Conservation (phyloP, 345 rosid species). For the Citrus maxima region DNA sequence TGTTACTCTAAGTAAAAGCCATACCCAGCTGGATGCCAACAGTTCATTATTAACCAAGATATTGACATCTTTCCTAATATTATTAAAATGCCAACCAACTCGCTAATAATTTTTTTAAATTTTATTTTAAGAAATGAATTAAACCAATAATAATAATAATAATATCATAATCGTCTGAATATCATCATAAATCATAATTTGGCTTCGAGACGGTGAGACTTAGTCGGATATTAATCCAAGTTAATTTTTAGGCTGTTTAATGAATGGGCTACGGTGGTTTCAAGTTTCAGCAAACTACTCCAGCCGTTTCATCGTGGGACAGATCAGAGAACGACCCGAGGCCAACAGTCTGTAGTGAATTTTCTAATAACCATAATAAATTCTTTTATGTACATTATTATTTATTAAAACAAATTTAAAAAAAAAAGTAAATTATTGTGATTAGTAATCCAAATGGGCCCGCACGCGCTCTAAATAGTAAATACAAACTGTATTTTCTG, state of each 20-base stretch:
- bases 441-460: too few relatives aligned
- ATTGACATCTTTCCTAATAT: constrained; percentile 8
- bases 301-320: too few relatives aligned
- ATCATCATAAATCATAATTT: neutral
- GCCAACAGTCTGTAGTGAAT: too few relatives aligned
- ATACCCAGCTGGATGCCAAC: constrained; percentile 29
- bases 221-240: neutral
- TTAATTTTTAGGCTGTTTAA: neutral
- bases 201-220: neutral
- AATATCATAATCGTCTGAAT: neutral
- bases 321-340: too few relatives aligned
- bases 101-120: neutral
- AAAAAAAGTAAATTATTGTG: too few relatives aligned
- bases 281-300: too few relatives aligned
- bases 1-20: constrained; percentile 27
- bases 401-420: too few relatives aligned
- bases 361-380: too few relatives aligned
- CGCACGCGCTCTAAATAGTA: too few relatives aligned
- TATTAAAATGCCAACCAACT: neutral
- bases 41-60: neutral
- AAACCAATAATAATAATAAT: neutral
- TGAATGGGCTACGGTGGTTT: too few relatives aligned
- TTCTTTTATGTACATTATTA: too few relatives aligned
- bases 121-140: neutral
- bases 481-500: too few relatives aligned